Base-by-base conservation (phyloP, 257 asterid genomes). In the Voacanga thouarsii region DNA sequence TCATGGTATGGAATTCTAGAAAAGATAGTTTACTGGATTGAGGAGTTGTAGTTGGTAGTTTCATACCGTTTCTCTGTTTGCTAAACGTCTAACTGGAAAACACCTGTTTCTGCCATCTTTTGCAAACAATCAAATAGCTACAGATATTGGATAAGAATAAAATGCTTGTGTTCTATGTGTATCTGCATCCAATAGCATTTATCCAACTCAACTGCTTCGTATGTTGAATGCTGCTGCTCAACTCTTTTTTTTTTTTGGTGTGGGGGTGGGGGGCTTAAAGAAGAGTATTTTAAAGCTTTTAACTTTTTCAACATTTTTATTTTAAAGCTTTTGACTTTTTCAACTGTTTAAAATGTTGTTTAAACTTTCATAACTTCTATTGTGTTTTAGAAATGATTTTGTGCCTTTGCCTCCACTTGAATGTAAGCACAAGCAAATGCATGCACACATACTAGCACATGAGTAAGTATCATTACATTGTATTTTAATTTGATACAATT, bases 1-100 rank as follows among this genome's bases (percentile, higher is more conserved):
- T 90, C 98, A 63, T 94, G 98, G 98, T 94, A 92, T 78, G 92
- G 26, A 66, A 51, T 72, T 49, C 28, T 18, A 28, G 50, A 28
- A n/a, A 16, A 28, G 3, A 44, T 26, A 24, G 51, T 77, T 47
- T 65, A 21, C 28, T 77, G 59, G 11, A 53, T 57, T 10, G 37
- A 21, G 73, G 71, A 39, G 77, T 63, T 72, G 51, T 71, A 12
- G 4, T 72, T 50, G 75, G 41, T 64, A 56, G 55, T 59, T 45
- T 28, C 72, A 8, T 67, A 39, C 72, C 19, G 44, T 12, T 37
- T 64, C 11, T 33, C 71, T 16, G 49, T 39, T 65, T 33, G 47
- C 71, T 33, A 39, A 37, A 65, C 49, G 24, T 39, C 18, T 37
- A 37, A 16, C n/a, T 9, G 12, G 70, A 47, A 47, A 55, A 65